These are phyloP conservation scores for Ocimum tenuiflorum DNA, from an alignment of 257 asterid species.

Conservation along the genomic window DNA sequence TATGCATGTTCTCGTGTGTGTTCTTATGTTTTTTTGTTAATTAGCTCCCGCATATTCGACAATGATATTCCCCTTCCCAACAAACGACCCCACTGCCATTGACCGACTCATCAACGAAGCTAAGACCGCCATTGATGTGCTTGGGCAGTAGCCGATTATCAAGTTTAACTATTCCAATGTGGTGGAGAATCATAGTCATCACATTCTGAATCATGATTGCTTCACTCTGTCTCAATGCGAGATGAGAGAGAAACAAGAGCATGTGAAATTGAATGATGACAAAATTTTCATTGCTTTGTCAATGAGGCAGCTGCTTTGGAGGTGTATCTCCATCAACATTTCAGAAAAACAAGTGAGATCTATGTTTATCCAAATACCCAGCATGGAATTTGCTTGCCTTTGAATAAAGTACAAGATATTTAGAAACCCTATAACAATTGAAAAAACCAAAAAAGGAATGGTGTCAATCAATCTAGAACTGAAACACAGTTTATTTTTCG, in stretches of 20 bases:
- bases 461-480: too few relatives aligned
- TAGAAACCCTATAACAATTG: too few relatives aligned
- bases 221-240: background rate
- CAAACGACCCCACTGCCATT: constrained; percentile 46
- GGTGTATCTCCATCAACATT: background rate
- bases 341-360: background rate
- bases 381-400: too few relatives aligned
- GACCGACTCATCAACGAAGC: constrained; percentile 52
- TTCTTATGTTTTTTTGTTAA: too few relatives aligned
- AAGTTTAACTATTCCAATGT: background rate
- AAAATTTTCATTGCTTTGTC: constrained; percentile 9
- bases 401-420: too few relatives aligned
- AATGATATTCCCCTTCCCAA: too few relatives aligned
- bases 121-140: constrained; percentile 38
- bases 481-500: too few relatives aligned
- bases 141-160: constrained; percentile 4
- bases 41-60: too few relatives aligned
- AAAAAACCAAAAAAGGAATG: too few relatives aligned
- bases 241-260: constrained; percentile 4
- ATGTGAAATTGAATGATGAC: background rate
- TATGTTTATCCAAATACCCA: background rate
- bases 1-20: too few relatives aligned
- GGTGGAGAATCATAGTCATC: background rate
- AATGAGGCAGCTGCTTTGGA: too few relatives aligned
- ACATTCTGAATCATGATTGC: background rate